A percentile compares a stretch with the other conserved stretches of the same genome.
phyloP scores from a whole-genome alignment of 1,284 basidiomycete species.

The Cryptococcus sp. region DNA sequence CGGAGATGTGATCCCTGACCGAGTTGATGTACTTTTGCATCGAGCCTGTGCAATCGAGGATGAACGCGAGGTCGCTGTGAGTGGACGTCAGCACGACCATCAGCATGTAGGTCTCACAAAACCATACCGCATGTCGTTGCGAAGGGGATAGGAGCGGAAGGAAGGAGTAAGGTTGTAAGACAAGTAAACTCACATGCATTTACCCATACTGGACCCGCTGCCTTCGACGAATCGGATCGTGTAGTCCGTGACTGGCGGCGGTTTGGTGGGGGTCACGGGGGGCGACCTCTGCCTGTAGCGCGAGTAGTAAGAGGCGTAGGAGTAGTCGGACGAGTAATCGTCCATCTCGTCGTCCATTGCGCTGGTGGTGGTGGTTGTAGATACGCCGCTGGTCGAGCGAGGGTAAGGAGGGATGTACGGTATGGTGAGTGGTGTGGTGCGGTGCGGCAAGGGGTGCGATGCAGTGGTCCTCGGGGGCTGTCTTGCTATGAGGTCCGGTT shows the following conservation, averaged over 20 bases:
- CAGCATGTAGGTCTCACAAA: not conserved
- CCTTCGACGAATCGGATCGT: constrained; percentile 39
- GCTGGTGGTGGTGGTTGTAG: not conserved
- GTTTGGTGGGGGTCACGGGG: constrained; percentile 15
- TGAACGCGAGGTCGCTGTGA: constrained; percentile 76
- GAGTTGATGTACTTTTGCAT: constrained; percentile 58
- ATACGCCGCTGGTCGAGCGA: too few relatives aligned
- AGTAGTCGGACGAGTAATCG: constrained; percentile 33
- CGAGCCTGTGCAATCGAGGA: constrained; percentile 85
- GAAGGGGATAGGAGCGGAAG: not conserved
- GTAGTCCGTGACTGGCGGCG: constrained; percentile 40
- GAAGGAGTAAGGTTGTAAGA: too few relatives aligned
- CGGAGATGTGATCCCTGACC: constrained; percentile 96
- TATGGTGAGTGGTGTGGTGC: too few relatives aligned
- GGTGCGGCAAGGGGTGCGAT: too few relatives aligned
- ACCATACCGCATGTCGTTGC: not conserved
- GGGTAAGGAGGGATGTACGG: too few relatives aligned
- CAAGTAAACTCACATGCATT: constrained; percentile 43
- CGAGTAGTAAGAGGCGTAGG: constrained; percentile 32
- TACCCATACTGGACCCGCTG: constrained; percentile 32
- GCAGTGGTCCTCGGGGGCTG: too few relatives aligned
- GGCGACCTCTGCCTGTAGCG: constrained; percentile 27
- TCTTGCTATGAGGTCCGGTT: too few relatives aligned
- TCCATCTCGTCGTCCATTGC: constrained; percentile 47
- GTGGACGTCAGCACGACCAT: not conserved